Conservation (phyloP, 2,329 filamentous ascomycete genomes). For the Scleromitrula shiraiana region DNA sequence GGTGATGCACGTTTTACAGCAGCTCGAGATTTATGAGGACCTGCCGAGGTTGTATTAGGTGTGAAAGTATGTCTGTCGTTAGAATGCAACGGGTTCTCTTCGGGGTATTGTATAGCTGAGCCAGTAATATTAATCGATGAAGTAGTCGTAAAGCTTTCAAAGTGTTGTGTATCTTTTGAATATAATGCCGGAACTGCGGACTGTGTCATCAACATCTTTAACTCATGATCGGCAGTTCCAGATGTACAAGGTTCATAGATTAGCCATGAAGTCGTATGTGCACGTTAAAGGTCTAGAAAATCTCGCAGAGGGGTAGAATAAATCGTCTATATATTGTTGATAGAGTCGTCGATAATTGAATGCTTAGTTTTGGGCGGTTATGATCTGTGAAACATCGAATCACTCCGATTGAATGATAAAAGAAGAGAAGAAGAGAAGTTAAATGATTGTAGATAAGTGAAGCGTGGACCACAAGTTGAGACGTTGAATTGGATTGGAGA, state of each 20-base stretch:
- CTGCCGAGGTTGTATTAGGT: slow-evolving; percentile 11
- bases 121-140: slow-evolving; percentile 12
- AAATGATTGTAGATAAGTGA: background rate
- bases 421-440: too few relatives aligned
- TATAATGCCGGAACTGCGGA: slow-evolving; percentile 7
- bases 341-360: slow-evolving; percentile 6
- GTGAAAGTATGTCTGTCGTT: slow-evolving; percentile 14
- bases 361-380: slow-evolving; percentile 7
- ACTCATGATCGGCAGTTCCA: slow-evolving; percentile 7
- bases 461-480: too few relatives aligned
- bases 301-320: slow-evolving; percentile 6
- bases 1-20: slow-evolving; percentile 23
- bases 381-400: slow-evolving; percentile 8
- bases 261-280: slow-evolving; percentile 2
- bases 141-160: slow-evolving; percentile 3
- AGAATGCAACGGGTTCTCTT: slow-evolving; percentile 11
- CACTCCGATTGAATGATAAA: background rate
- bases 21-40: slow-evolving; percentile 13
- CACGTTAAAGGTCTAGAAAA: background rate
- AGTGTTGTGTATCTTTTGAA: slow-evolving; percentile 4
- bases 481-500: background rate
- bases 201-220: slow-evolving; percentile 13
- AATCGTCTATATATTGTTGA: slow-evolving; percentile 1
- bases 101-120: slow-evolving; percentile 9
- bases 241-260: background rate